Evolutionary conservation across 1,284 basidiomycete species (phyloP), one percentile per base, ranked within the genome.

Genomic region (Mycena sp.): DNA sequence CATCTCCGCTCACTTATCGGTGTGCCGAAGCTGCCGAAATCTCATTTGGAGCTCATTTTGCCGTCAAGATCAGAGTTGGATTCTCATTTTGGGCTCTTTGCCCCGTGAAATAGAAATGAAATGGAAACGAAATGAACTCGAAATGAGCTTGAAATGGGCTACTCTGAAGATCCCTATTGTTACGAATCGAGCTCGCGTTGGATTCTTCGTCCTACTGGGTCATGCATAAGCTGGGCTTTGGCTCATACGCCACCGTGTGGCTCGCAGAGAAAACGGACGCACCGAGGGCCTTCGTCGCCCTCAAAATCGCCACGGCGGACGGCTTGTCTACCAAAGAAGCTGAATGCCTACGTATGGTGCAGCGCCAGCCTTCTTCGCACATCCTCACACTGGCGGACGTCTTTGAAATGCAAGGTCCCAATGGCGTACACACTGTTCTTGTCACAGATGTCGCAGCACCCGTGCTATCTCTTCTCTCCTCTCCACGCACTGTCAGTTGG

Each of bases 221-320:
- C 44, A 50, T 62, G 53, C 52, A 62, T 35, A 62, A 62, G 45
- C 54, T 62, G 28, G 60, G 60, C 28, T 62, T 56, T 19, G 60
- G 60, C 25, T 49, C 52, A 32, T 48, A 62, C 45, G 54, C 60
- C 44, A 57, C 60, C n/a, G 60, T 62, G 44, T 62, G 60, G 60
- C 53, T 57, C n/a, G 60, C 60, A 21, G 41, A 62, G 60, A 56
- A 26, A 25, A 49, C 45, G n/a, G 60, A 57, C 43, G 21, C 28
- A 21, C 23, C 51, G 6, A 19, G 6, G 19, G 29, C 19, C 29
- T 62, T 62, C 32, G 52, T 62, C 25, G 54, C 54, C 26, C 26
- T 62, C 41, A 62, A 62, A 37, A 50, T 62, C 21, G 57, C 60
- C 30, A 62, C 53, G 17, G 40, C 60, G 25, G 54, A 46, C 23